Base-by-base conservation (phyloP, 2,329 filamentous ascomycete species). In the Apiospora malaysiana region DNA sequence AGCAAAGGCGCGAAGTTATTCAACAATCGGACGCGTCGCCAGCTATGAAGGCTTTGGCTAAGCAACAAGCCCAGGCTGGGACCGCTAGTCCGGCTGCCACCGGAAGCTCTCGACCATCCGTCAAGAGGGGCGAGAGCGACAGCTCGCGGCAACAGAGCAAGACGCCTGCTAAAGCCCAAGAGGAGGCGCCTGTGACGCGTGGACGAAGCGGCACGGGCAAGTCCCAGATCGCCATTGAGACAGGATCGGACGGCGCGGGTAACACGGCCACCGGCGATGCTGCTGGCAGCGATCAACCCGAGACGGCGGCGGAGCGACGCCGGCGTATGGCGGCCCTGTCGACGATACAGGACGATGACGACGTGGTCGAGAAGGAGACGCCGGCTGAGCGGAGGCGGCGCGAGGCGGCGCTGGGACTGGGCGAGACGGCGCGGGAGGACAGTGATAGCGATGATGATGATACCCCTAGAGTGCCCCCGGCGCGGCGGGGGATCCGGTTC, bases 351-450 rank as follows among this genome's bases (percentile, higher is more conserved):
- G 81, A 81, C 42, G 83, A 85, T 7, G 82, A 81, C 2, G 83
- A 82, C 77, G 77, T 76, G 2, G 83, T 85, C n/a, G 84, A 84
- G 45, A 85, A 83, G 45, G 93, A 95, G 81, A 94, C 92, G 0
- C 91, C 92, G 0, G 93, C 93, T 0, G 93, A 95, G 80, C 86
- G 91, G 70, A 87, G 92, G 51, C 85, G 93, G 69, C 88, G 93
- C 75, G 90, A 94, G 76, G 92, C 92, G 0, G 93, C 93, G 0
- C 82, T 95, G 1, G 92, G 93, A 12, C 84, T 92, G 72, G 81
- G 83, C 21, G 78, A 80, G 9, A 80, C 79, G 2, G 81, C 79
- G 9, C 81, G 79, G 0, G 83, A 83, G 23, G 85, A 84, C 65
- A 85, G 85, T 70, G 84, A 85, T 70, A 88, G 85, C 70, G 86